Base-by-base conservation (phyloP, 2,329 filamentous ascomycete genomes). In the Diaporthe citrichinensis region DNA sequence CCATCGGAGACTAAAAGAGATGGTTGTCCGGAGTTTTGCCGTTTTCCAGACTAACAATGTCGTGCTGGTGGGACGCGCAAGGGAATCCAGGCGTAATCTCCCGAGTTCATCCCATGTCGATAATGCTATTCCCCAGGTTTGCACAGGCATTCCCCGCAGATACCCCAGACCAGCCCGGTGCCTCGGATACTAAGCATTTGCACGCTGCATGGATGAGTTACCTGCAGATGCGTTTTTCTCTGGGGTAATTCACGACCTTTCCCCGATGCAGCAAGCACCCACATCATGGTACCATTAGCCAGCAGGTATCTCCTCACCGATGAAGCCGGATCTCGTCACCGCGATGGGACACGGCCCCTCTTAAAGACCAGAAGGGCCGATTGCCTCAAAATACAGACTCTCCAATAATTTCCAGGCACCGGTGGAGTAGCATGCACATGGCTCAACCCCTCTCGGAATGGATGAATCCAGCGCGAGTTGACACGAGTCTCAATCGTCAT, bases 291-390 rank as follows among this genome's bases (percentile, higher is more conserved):
- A 9, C 65, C 65, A 69, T 39, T 31, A 69, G 65, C 65, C 65
- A 55, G 6, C 46, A 55, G 49, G 65, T 28, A 53, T 69, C 65
- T 69, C 49, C 65, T 69, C 65, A 69, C 65, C 34, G 49, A 69
- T 55, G 49, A 39, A 20, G 31, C 49, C 49, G n/a, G 65, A 36
- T 69, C 62, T 69, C 65, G n/a, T 28, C 49, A 28, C 23, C 65
- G 15, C n/a, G 46, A 53, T 36, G 46, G 46, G 31, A 39, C 62
- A 39, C 46, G 49, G 65, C 65, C 65, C 65, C 65, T 69, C 65
- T 28, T 23, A 10, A 36, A 69, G 49, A 55, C 31, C 46, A 76
- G 53, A 76, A 72, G 75, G 75, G 58, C 75, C 75, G 73, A 76
- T 72, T 75, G 58, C 58, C 41, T 51, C 34, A 8, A 34, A 53